Evolutionary conservation across 1,139 yeast species (phyloP).

Genomic region (Martiniozyma asiatica): DNA sequence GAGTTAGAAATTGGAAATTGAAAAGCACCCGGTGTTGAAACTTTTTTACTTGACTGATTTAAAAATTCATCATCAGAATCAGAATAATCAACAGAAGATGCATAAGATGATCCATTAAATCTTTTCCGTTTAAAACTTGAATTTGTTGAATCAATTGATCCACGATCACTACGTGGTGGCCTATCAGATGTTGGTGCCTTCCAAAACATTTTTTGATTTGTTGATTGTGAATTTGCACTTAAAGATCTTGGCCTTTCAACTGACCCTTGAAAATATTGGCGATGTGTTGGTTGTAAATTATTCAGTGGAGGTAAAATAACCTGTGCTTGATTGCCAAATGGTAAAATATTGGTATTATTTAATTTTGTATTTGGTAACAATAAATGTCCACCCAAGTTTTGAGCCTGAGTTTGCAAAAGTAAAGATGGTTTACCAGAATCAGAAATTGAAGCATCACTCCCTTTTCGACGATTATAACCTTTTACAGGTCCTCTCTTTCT

Average conservation of each 20-base stretch:
- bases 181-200: no score
- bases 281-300: background rate
- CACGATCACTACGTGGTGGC: no score
- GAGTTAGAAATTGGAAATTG: no score
- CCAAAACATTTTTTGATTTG: conserved; percentile 21
- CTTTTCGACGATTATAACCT: conserved; percentile 39
- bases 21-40: no score
- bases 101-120: no score
- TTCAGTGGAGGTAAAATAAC: conserved; percentile 19
- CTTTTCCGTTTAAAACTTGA: no score
- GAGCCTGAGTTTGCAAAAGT: background rate
- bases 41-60: no score
- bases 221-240: conserved; percentile 11
- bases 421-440: background rate
- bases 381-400: no score
- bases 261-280: conserved; percentile 9
- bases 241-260: conserved; percentile 13
- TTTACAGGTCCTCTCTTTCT: conserved; percentile 69
- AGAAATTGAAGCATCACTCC: conserved; percentile 1
- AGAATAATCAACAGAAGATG: conserved; percentile 16
- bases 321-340: no score
- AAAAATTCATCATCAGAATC: conserved; percentile 28
- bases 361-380: no score
- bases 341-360: no score
- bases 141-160: conserved; percentile 24